These are phyloP conservation scores for Aureobasidium sp. DNA, from an alignment of 2,329 filamentous ascomycete genomes.

Conservation along the genomic window DNA sequence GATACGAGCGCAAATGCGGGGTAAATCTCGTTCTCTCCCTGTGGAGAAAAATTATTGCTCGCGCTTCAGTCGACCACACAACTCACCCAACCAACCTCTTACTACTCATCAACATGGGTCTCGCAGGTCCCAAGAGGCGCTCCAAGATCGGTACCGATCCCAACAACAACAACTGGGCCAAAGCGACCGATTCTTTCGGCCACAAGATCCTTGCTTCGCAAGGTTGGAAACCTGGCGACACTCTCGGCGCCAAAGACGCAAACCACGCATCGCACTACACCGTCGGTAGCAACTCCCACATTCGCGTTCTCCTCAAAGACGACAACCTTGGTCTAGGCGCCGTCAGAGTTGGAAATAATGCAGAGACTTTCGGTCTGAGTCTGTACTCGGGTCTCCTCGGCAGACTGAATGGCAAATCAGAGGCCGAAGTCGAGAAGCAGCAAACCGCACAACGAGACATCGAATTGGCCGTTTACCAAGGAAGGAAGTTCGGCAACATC, in stretches of 20 bases:
- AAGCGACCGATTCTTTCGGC: constrained; percentile 84
- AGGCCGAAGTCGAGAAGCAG: constrained; percentile 76
- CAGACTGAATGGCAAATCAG: constrained; percentile 87
- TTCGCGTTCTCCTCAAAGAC: constrained; percentile 87
- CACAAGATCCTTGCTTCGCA: constrained; percentile 90
- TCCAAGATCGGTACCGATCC: constrained; percentile 89
- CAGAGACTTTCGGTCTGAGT: constrained; percentile 84
- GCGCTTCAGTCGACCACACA: background rate
- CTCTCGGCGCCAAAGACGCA: constrained; percentile 81
- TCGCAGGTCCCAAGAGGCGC: constrained; percentile 65
- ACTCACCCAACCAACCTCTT: background rate
- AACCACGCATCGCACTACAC: constrained; percentile 81
- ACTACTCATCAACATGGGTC: constrained; percentile 61
- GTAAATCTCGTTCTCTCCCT: constrained; percentile 5
- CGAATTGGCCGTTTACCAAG: constrained; percentile 78
- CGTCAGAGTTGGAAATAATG: constrained; percentile 71
- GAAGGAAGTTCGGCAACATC: constrained; percentile 81
- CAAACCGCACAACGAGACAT: constrained; percentile 73
- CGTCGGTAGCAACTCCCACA: constrained; percentile 84
- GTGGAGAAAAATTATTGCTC: constrained; percentile 16
- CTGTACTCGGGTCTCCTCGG: constrained; percentile 89
- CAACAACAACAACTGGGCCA: constrained; percentile 95
- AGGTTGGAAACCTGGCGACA: constrained; percentile 90
- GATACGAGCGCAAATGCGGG: background rate
- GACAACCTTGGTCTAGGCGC: constrained; percentile 93